Evolutionary conservation across 2,329 filamentous ascomycete species (phyloP).

Genomic region (Huntiella decipiens): DNA sequence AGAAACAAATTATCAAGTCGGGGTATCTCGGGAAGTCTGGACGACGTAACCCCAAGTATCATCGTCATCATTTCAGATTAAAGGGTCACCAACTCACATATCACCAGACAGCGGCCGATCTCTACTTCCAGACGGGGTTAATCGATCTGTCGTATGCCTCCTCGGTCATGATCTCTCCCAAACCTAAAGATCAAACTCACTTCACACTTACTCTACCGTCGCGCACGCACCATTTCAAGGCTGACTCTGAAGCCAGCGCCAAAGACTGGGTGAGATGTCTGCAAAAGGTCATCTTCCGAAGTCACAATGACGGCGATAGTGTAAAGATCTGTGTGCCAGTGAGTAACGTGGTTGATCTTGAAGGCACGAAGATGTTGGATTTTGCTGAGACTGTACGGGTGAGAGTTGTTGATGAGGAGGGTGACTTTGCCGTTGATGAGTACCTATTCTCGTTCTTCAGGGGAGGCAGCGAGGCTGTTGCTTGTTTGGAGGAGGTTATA

Average conservation of each 20-base stretch:
- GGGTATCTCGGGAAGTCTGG: constrained; percentile 80
- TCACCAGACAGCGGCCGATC: constrained; percentile 61
- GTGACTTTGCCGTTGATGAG: constrained; percentile 91
- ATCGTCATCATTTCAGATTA: constrained; percentile 80
- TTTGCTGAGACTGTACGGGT: constrained; percentile 91
- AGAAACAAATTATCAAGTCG: constrained; percentile 62
- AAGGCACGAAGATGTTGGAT: constrained; percentile 76
- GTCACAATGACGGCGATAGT: constrained; percentile 89
- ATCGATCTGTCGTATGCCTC: constrained; percentile 87
- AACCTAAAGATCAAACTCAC: constrained; percentile 55
- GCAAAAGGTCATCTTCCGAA: constrained; percentile 86
- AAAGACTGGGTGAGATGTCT: constrained; percentile 93
- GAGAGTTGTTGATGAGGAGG: constrained; percentile 78
- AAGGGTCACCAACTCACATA: constrained; percentile 88
- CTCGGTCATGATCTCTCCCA: constrained; percentile 60
- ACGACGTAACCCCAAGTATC: constrained; percentile 70
- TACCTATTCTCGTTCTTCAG: constrained; percentile 97
- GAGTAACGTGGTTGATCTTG: constrained; percentile 75
- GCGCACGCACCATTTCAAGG: constrained; percentile 69
- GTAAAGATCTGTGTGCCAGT: constrained; percentile 90
- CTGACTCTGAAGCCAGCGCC: constrained; percentile 71
- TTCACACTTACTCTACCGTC: constrained; percentile 72
- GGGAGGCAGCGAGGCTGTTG: constrained; percentile 65
- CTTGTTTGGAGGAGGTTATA: constrained; percentile 32
- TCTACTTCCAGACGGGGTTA: constrained; percentile 82